Base-by-base conservation (phyloP, 2,329 filamentous ascomycete genomes). In the Paraphaeosphaeria sporulosa region DNA sequence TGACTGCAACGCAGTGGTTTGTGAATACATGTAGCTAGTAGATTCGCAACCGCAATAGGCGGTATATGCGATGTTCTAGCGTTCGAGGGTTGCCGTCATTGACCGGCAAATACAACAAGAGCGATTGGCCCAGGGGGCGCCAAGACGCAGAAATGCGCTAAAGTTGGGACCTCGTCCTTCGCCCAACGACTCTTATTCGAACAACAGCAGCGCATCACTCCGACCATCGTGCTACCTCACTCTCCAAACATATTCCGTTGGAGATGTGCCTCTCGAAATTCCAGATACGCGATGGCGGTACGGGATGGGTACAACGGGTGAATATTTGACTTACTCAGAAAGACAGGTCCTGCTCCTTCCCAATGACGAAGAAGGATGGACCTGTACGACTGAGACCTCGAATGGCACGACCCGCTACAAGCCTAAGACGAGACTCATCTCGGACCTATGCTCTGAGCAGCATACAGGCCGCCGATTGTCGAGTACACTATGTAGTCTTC, bases 21-120 rank as follows among this genome's bases (percentile, higher is more conserved):
- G 30, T 46, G 59, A 61, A 59, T 64, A 54, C 59, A 67, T 58
- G 21, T 55, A 49, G 68, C 67, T 62, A 69, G 66, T 52, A 61
- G 65, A 55, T 30, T 51, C 58, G 52, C 61, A 57, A 61, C 58
- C 42, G 60, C 52, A 40, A 61, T 27, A 19, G 53, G 49, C 53
- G 54, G 23, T 50, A 57, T 47, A 61, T 65, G 62, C 53, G 60
- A 59, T 61, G 52, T 55, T 58, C 48, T 42, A 54, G 40, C 54
- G 49, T 54, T 46, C 23, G 25, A 23, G 13, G 38, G 38, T 10
- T 15, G 40, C 25, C 42, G 56, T 36, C 44, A 47, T 55, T 19
- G 21, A 43, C 30, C 30, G 40, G 21, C 43, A 32, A 30, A 10
- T 48, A 19, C 15, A 21, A 30, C 4, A 43, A 38, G 52, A 46